These are phyloP conservation scores for Tetracentron sinense DNA, from an alignment of 164 flowering plant genomes.

Conservation along the genomic window DNA sequence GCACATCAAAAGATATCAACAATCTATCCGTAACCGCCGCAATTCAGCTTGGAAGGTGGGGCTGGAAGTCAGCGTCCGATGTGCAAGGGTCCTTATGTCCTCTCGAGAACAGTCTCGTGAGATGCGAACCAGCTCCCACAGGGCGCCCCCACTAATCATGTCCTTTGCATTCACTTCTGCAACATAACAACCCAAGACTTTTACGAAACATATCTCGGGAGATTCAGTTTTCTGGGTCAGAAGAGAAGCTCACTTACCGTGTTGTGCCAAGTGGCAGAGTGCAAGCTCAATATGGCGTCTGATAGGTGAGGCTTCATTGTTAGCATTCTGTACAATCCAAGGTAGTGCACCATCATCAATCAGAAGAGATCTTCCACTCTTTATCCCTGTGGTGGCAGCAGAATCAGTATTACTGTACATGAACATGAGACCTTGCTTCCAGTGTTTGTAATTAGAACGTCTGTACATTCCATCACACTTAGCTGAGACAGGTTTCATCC, in stretches of 20 bases:
- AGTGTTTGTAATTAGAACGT: not conserved
- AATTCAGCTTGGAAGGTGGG: conserved; percentile 75
- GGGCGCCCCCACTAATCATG: conserved; percentile 85
- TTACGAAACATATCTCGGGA: not conserved
- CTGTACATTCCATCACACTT: not conserved
- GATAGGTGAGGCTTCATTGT: conserved; percentile 80
- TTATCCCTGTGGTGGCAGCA: conserved; percentile 41
- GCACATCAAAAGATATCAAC: conserved; percentile 19
- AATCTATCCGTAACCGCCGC: conserved; percentile 55
- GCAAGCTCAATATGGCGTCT: conserved; percentile 94
- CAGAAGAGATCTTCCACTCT: conserved; percentile 66
- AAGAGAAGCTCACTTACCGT: conserved; percentile 40
- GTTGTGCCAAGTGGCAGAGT: conserved; percentile 94
- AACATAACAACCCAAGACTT: conserved; percentile 8
- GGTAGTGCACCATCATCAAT: conserved; percentile 92
- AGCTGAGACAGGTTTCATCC: not conserved
- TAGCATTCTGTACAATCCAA: conserved; percentile 94
- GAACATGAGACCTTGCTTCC: not conserved
- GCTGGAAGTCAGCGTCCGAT: conserved; percentile 56
- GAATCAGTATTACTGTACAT: not conserved
- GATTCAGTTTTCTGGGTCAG: not conserved
- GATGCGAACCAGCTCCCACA: conserved; percentile 93
- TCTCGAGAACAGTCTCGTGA: conserved; percentile 84
- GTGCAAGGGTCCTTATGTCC: conserved; percentile 81
- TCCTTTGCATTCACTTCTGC: conserved; percentile 86